These are phyloP conservation scores for Hypoxylon sp. DNA, from an alignment of 2,329 filamentous ascomycete species.

Conservation along the genomic window DNA sequence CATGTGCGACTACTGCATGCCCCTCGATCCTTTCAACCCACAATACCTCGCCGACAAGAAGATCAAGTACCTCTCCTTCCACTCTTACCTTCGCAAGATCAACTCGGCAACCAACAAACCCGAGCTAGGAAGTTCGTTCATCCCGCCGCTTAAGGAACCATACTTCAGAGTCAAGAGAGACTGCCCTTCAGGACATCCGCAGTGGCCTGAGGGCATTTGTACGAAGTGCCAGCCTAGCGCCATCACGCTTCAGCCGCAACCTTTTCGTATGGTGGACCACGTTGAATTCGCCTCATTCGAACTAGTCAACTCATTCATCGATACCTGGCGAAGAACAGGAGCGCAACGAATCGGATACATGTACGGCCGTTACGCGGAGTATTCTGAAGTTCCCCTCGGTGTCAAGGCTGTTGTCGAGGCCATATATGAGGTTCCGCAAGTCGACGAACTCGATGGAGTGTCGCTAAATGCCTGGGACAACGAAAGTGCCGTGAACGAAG, in stretches of 20 bases:
- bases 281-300: conserved; percentile 90
- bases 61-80: conserved; percentile 98
- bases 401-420: conserved; percentile 96
- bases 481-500: conserved; percentile 79
- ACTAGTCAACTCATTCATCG: conserved; percentile 87
- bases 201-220: conserved; percentile 96
- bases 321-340: conserved; percentile 90
- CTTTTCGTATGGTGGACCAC: conserved; percentile 97
- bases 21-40: conserved; percentile 90
- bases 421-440: conserved; percentile 94
- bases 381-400: conserved; percentile 89
- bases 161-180: conserved; percentile 89
- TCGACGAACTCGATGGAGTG: conserved; percentile 87
- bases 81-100: conserved; percentile 91
- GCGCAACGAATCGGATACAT: conserved; percentile 86
- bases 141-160: conserved; percentile 91
- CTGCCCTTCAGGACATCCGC: conserved; percentile 91
- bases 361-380: conserved; percentile 91
- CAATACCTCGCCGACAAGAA: conserved; percentile 92
- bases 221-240: conserved; percentile 98
- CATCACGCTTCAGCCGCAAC: conserved; percentile 92
- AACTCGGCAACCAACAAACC: conserved; percentile 97
- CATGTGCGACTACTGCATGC: conserved; percentile 99
- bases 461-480: conserved; percentile 86
- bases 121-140: conserved; percentile 91